Evolutionary conservation across 768 basidiomycete species (phyloP).

Genomic region (Multifurca ochricompacta): DNA sequence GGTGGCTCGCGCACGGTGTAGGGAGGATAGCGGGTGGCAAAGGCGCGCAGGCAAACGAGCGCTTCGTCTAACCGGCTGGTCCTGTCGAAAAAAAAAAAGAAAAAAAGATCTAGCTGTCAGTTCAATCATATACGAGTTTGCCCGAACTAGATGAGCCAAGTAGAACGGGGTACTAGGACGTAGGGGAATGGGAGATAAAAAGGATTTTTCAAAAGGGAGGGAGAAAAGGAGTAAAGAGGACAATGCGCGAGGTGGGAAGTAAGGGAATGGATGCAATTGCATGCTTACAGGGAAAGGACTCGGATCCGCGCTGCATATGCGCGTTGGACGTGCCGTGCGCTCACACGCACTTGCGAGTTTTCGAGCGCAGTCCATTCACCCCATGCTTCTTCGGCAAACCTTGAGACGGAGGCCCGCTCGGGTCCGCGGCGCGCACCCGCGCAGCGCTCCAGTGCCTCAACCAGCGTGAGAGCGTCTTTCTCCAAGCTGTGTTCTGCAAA

Average conservation of each 20-base stretch:
- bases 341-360: slow-evolving; percentile 25
- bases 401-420: slow-evolving; percentile 40
- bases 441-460: slow-evolving; percentile 65
- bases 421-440: slow-evolving; percentile 33
- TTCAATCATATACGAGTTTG: too few species aligned
- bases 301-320: slow-evolving; percentile 65
- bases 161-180: not conserved
- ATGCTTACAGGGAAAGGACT: slow-evolving; percentile 44
- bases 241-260: slow-evolving; percentile 27
- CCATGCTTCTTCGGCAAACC: slow-evolving; percentile 63
- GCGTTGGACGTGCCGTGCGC: slow-evolving; percentile 53
- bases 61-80: slow-evolving; percentile 45
- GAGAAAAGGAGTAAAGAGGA: not conserved
- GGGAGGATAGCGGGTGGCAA: slow-evolving; percentile 61
- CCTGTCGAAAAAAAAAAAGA: slow-evolving; percentile 28
- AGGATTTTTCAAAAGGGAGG: slow-evolving; percentile 1
- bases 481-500: slow-evolving; percentile 37
- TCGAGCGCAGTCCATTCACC: slow-evolving; percentile 50
- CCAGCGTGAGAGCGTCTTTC: slow-evolving; percentile 48
- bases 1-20: slow-evolving; percentile 35
- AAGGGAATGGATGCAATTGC: not conserved
- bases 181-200: not conserved
- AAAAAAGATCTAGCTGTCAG: not conserved
- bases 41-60: slow-evolving; percentile 48
- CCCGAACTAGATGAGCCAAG: too few species aligned